Conservation (phyloP, 345 rosid species). For the Hypericum perforatum region DNA sequence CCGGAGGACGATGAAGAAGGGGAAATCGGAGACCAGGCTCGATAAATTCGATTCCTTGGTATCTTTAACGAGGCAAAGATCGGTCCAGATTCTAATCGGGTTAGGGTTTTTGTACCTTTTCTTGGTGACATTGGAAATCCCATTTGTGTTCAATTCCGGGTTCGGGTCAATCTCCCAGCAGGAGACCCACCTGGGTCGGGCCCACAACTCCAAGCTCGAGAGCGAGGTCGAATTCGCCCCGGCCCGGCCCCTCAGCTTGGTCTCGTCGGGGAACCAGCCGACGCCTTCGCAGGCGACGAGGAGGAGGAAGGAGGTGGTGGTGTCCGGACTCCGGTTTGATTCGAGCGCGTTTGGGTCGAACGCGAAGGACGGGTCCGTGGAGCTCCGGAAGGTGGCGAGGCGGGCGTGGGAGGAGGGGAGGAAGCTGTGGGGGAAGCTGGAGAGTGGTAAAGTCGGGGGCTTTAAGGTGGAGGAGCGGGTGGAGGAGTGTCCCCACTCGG, state of each 20-base stretch:
- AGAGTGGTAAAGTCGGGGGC: slow-evolving; percentile 30
- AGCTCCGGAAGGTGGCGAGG: slow-evolving; percentile 65
- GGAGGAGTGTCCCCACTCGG: slow-evolving; percentile 55
- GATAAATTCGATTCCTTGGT: slow-evolving; percentile 35
- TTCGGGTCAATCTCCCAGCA: slow-evolving; percentile 30
- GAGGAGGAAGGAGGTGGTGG: slow-evolving; percentile 10
- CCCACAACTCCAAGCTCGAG: slow-evolving; percentile 39
- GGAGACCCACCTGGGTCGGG: slow-evolving; percentile 21
- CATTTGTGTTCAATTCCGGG: slow-evolving; percentile 55
- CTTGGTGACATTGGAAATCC: slow-evolving; percentile 66
- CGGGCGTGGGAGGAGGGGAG: slow-evolving; percentile 68
- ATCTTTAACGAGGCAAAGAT: slow-evolving; percentile 50
- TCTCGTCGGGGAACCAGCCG: slow-evolving; percentile 11
- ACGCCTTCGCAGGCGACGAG: too few species aligned
- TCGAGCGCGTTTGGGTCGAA: slow-evolving; percentile 40
- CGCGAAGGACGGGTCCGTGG: slow-evolving; percentile 51
- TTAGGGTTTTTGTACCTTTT: slow-evolving; percentile 47
- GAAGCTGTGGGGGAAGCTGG: slow-evolving; percentile 58
- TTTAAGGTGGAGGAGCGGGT: slow-evolving; percentile 7
- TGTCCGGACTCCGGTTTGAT: slow-evolving; percentile 53
- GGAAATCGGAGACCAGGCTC: slow-evolving; percentile 31
- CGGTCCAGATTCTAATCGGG: slow-evolving; percentile 51
- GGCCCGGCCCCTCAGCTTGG: slow-evolving; percentile 41
- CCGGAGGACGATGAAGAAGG: slow-evolving; percentile 39
- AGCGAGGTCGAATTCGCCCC: slow-evolving; percentile 51